These are phyloP conservation scores for Fusarium goolgardi DNA, from an alignment of 2,329 filamentous ascomycete species.

Conservation along the genomic window DNA sequence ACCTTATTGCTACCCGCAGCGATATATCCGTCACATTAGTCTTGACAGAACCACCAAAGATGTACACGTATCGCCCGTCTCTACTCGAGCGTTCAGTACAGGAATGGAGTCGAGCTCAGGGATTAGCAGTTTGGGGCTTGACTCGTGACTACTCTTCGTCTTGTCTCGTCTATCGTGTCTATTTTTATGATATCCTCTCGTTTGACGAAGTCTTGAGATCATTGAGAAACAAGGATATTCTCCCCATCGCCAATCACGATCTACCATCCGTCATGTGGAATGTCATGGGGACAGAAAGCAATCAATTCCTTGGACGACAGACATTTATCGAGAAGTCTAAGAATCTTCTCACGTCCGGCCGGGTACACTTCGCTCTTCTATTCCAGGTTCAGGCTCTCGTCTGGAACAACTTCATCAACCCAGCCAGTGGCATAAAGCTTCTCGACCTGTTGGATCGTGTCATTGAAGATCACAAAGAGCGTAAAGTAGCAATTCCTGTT, in stretches of 20 bases:
- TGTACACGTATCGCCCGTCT: conserved; percentile 52
- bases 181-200: not conserved
- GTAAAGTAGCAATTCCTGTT: conserved; percentile 52
- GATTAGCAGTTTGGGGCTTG: conserved; percentile 41
- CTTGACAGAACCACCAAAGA: conserved; percentile 62
- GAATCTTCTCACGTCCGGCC: conserved; percentile 41
- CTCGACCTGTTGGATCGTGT: conserved; percentile 56
- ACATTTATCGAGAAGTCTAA: conserved; percentile 37
- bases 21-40: conserved; percentile 60
- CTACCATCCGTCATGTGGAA: conserved; percentile 34
- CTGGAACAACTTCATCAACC: conserved; percentile 71
- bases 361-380: conserved; percentile 61
- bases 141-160: conserved; percentile 45
- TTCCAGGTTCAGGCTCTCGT: conserved; percentile 74
- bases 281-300: conserved; percentile 39
- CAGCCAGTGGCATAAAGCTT: conserved; percentile 61
- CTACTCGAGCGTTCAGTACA: not conserved
- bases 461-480: conserved; percentile 43
- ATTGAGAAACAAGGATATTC: conserved; percentile 40
- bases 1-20: conserved; percentile 55
- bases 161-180: conserved; percentile 60
- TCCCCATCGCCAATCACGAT: conserved; percentile 42
- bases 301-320: conserved; percentile 32
- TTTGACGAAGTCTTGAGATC: conserved; percentile 33
- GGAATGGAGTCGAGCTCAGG: conserved; percentile 48